These are phyloP conservation scores for Albophoma yamanashiensis DNA, from an alignment of 2,329 filamentous ascomycete species.

Conservation along the genomic window DNA sequence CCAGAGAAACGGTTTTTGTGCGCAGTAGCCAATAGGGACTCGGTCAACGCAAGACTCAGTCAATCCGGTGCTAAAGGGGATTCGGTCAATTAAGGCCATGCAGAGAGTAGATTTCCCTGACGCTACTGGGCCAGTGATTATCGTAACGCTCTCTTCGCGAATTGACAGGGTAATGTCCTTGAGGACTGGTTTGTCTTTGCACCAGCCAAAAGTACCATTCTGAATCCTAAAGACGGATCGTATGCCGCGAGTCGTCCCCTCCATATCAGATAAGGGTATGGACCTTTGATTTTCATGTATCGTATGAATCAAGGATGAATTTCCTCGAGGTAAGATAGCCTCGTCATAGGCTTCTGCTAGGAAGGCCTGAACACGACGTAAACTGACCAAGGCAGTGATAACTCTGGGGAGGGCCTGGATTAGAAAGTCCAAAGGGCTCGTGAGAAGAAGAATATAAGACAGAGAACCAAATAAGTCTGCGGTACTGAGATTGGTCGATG, in stretches of 20 bases:
- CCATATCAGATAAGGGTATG: no score
- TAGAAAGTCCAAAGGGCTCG: not conserved
- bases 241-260: no score
- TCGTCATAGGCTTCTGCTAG: no score
- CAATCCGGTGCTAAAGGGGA: not conserved
- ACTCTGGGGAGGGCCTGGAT: not conserved
- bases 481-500: not conserved
- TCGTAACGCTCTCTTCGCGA: not conserved
- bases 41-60: no score
- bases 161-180: not conserved
- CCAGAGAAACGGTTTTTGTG: not conserved
- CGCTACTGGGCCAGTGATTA: not conserved
- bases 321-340: no score
- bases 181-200: not conserved
- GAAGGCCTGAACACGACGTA: not conserved
- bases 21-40: not conserved
- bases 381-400: not conserved
- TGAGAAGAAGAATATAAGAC: not conserved
- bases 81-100: not conserved
- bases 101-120: not conserved
- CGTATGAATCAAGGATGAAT: no score
- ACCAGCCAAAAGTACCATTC: not conserved
- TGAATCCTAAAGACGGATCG: not conserved
- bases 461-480: not conserved
- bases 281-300: no score